Evolutionary conservation across 768 basidiomycete genomes (phyloP), one percentile per base, ranked within the genome.

Genomic region (Strobilomyces echinocephalus): DNA sequence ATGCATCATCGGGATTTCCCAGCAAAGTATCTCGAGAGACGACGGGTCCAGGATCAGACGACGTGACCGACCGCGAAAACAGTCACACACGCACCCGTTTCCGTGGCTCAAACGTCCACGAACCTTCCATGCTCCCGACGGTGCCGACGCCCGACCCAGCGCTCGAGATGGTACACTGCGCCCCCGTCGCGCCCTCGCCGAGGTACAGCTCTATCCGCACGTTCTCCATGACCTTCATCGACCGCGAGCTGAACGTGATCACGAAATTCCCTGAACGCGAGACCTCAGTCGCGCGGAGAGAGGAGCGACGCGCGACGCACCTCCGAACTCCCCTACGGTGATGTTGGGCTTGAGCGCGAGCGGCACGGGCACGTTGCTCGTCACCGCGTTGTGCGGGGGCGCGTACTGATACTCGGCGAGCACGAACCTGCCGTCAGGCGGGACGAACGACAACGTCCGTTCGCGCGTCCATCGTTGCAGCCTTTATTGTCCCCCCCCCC

Each of bases 381-480:
- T 75, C 20, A 70, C 39, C 51, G 59, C 55, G 45, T 53, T 50
- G 18, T 64, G 58, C n/a, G 68, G 72, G 40, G 79, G 73, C 10
- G 74, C 68, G 65, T 84, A 87, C 26, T 87, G 87, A 64, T 97
- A 97, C 59, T 93, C 88, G 64, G 87, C 80, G 18, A 97, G 75
- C 8, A 79, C 79, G 71, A 97, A 97, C 48, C 80, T 80, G 4
- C 95, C 94, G 61, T 97, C 95, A 5, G 95, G 95, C 7, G 95
- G 95, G 20, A 97, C 82, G 66, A 97, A 97, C 2, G 95, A 95
- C 39, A 97, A 72, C 1, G 77, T 70, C 61, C 82, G 86, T 63
- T 90, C 85, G 36, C 84, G 81, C 21, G 77, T 73, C 88, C 91
- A 97, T 52, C 85, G 83, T 62, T 82, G 85, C 24, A 95, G 74